phyloP scores from a whole-genome alignment of 805 yeast genomes.

The Schizosaccharomyces osmophilus region DNA sequence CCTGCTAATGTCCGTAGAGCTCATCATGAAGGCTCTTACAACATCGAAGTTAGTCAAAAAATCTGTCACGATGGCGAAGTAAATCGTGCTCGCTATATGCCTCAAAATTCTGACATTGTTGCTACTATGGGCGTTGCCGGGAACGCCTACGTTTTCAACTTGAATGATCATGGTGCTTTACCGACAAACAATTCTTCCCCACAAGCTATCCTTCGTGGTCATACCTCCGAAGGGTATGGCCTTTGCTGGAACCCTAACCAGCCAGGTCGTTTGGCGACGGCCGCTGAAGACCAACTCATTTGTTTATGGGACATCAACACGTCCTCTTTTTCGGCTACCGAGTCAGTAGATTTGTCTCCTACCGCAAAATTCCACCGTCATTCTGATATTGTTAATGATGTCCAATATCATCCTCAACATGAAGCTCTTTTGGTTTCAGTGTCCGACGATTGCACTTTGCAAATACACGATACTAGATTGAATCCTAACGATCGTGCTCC shows the following conservation, averaged over 20 bases:
- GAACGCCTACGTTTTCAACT: slow-evolving; percentile 15
- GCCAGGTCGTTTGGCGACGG: slow-evolving; percentile 27
- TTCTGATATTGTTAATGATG: slow-evolving; percentile 36
- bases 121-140: slow-evolving; percentile 29
- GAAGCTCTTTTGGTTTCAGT: slow-evolving; percentile 38
- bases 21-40: slow-evolving; percentile 9
- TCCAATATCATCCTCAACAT: slow-evolving; percentile 28
- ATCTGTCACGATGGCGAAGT: slow-evolving; percentile 48
- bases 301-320: slow-evolving; percentile 42
- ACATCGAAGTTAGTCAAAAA: slow-evolving; percentile 20
- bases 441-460: slow-evolving; percentile 39
- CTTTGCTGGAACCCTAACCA: slow-evolving; percentile 35
- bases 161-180: slow-evolving; percentile 51
- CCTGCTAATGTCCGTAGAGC: neutral
- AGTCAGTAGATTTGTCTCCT: slow-evolving; percentile 17
- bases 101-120: slow-evolving; percentile 21
- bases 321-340: slow-evolving; percentile 3
- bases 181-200: slow-evolving; percentile 21
- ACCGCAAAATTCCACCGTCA: slow-evolving; percentile 26
- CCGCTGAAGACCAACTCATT: slow-evolving; percentile 41
- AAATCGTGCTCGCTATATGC: slow-evolving; percentile 33
- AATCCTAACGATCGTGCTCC: slow-evolving; percentile 15
- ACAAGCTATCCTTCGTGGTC: slow-evolving; percentile 30
- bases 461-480: slow-evolving; percentile 33
- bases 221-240: slow-evolving; percentile 42